Evolutionary conservation across 768 basidiomycete species (phyloP).

Genomic region (Boletus vermiculosoides): DNA sequence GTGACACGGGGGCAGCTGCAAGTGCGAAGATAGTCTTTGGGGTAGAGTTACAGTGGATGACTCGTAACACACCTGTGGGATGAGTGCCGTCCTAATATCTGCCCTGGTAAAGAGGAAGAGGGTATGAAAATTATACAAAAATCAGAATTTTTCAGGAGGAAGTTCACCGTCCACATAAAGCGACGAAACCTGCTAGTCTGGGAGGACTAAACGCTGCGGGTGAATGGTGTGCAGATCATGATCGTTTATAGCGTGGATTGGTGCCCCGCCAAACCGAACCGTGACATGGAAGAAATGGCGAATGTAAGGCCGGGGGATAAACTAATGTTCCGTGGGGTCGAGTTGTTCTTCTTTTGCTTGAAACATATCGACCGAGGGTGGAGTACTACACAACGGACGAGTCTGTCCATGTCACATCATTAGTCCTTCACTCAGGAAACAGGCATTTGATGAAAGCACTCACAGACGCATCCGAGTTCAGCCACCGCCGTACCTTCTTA

Average conservation of each 20-base stretch:
- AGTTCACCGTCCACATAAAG: neutral
- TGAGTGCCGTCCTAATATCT: constrained; percentile 16
- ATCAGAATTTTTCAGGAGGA: neutral
- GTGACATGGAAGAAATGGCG: neutral
- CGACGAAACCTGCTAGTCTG: neutral
- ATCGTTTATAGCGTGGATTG: constrained; percentile 3
- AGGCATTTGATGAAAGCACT: no score
- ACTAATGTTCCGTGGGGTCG: no score
- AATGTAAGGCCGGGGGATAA: no score
- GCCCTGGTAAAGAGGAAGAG: constrained; percentile 26
- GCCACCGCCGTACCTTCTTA: no score
- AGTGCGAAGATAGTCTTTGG: constrained; percentile 33
- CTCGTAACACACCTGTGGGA: constrained; percentile 17
- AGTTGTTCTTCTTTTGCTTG: neutral
- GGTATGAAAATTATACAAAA: constrained; percentile 18
- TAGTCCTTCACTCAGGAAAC: no score
- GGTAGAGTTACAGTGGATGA: neutral
- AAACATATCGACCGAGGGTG: neutral
- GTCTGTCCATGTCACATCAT: no score
- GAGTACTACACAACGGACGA: no score
- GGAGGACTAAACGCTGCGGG: neutral
- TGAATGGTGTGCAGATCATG: neutral
- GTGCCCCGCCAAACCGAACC: neutral
- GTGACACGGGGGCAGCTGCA: constrained; percentile 23
- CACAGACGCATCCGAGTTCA: no score